Evolutionary conservation across 176 grass and related monocot genomes (phyloP).

Genomic region (Musa itinerans): DNA sequence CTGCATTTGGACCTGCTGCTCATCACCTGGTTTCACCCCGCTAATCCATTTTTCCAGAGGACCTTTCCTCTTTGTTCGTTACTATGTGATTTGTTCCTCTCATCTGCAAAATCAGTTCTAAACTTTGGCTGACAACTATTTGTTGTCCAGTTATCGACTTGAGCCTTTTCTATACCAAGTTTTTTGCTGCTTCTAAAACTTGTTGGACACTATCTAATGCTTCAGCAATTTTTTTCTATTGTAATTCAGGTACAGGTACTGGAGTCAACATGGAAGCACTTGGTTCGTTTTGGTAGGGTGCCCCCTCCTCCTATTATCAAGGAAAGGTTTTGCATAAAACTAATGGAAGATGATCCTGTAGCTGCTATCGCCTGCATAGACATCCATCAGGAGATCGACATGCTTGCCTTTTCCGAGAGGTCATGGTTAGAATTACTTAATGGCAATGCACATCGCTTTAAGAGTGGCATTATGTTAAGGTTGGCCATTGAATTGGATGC

Average conservation of each 20-base stretch:
- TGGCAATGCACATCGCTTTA: conserved; percentile 27
- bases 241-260: conserved; percentile 47
- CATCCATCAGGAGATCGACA: conserved; percentile 44
- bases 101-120: background rate
- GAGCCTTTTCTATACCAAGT: background rate
- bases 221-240: background rate
- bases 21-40: background rate
- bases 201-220: background rate
- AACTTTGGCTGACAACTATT: background rate
- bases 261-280: conserved; percentile 57
- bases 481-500: conserved; percentile 39
- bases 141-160: background rate
- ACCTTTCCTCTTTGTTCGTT: background rate
- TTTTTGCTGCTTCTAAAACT: background rate
- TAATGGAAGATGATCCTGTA: conserved; percentile 45
- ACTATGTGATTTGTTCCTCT: background rate
- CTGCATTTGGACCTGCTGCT: background rate
- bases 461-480: conserved; percentile 37
- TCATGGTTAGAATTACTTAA: conserved; percentile 66
- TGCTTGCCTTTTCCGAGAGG: conserved; percentile 39
- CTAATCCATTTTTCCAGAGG: background rate
- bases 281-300: conserved; percentile 37
- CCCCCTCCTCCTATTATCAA: conserved; percentile 64
- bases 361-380: conserved; percentile 45
- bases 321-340: conserved; percentile 88